Evolutionary conservation across 1,139 yeast species (phyloP).

Genomic region (Pichia sp.): DNA sequence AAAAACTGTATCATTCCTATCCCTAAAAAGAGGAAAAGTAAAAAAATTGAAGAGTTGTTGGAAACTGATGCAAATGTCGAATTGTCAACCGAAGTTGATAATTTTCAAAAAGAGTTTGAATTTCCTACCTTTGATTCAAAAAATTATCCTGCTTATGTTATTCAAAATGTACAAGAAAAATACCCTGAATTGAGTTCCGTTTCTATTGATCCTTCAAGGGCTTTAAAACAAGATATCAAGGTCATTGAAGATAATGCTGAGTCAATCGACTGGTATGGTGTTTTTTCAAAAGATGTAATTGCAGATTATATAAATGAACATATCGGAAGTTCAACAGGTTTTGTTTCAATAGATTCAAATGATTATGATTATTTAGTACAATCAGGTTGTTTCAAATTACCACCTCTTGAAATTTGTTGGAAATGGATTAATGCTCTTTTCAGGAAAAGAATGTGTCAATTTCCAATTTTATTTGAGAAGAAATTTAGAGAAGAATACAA

Average conservation of each 20-base stretch:
- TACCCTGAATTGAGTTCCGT: conserved; percentile 20
- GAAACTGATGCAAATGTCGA: conserved; percentile 8
- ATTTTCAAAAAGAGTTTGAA: background rate
- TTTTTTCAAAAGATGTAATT: conserved; percentile 18
- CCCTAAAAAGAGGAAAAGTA: conserved; percentile 23
- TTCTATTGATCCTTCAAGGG: conserved; percentile 17
- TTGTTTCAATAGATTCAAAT: conserved; percentile 46
- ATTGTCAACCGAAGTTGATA: background rate
- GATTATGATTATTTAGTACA: conserved; percentile 63
- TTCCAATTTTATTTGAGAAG: conserved; percentile 58
- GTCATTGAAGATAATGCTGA: conserved; percentile 17
- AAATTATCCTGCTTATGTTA: conserved; percentile 12
- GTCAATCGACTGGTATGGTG: conserved; percentile 18
- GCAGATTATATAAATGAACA: conserved; percentile 26
- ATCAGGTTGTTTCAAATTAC: conserved; percentile 68
- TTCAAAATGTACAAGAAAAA: conserved; percentile 12
- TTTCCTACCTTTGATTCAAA: no score
- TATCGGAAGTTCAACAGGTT: conserved; percentile 22
- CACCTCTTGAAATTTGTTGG: conserved; percentile 52
- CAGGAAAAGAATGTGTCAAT: conserved; percentile 44
- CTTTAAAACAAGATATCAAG: conserved; percentile 16
- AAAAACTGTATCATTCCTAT: conserved; percentile 45
- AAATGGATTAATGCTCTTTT: conserved; percentile 61
- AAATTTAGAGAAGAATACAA: conserved; percentile 54
- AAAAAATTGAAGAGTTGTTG: conserved; percentile 21